Base-by-base conservation (phyloP, 208 protist species). In the Vickermania ingenoplastis region DNA sequence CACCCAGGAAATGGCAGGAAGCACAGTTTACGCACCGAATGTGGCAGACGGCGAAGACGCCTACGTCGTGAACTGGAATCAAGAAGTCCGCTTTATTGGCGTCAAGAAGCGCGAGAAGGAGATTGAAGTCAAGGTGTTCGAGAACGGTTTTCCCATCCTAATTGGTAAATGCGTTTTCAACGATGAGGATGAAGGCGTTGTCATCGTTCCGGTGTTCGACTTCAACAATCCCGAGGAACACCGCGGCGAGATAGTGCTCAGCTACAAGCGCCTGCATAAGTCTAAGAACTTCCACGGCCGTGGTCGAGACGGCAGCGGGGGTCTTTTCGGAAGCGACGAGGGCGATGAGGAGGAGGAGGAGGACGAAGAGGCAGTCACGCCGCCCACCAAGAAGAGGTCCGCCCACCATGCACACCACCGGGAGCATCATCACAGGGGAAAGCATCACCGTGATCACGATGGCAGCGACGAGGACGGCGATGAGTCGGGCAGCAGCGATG, bases 61-160 rank as follows among this genome's bases (percentile, higher is more conserved):
- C 22, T 59, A 77, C 55, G 61, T 91, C 52, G 71, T 89, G 41
- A 75, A 59, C 54, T 94, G 87, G 84, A 91, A 91, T 69, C 87
- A 94, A 61, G 83, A 94, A 75, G 77, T 94, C 30, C 87, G 81
- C 48, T 94, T 94, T 63, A 84, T 94, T 31, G 87, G 81, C 29
- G 69, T 91, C 22, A 64, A 83, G 26, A 59, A 54, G 23, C 45
- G 57, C 51, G 63, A 84, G 54, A 66, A 70, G 1, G 49, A 67
- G 2, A 56, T 94, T 7, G 84, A 90, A 25, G 72, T 91, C 41
- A 59, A 79, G 1, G 77, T 73, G 17, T 75, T 83, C 65, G 76
- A 90, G 41, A 73, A 85, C 41, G 79, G 68, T 5, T 56, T 70
- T 51, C 69, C 79, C 14, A 26, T 90, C 50, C 83, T 66, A 58